Base-by-base conservation (phyloP, 169 alveolate genomes). In the Plasmodium gallinaceum region DNA sequence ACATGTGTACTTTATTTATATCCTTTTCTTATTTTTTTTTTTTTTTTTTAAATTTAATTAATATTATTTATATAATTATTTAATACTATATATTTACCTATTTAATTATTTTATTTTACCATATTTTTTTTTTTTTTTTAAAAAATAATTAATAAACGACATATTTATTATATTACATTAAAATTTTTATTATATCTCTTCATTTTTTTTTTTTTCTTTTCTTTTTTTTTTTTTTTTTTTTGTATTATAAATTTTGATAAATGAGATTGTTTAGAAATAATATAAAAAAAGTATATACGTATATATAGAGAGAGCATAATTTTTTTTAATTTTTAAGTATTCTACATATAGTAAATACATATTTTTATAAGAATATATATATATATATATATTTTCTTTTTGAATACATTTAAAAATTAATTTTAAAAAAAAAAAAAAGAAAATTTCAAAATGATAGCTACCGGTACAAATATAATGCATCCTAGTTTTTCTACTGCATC, bases 401-500 rank as follows among this genome's bases (percentile, higher is more conserved):
- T 32, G 39, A 32, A 32, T 4, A 32, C 4, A 32, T 32, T 32
- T 32, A 32, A 32, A 32, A 32, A 54, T 54, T 4, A 12, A 54
- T 54, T 54, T 51, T n/a, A 6, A 1, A 18, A 16, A 18, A 54
- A 16, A 54, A 54, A 54, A 54, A 2, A 3, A 18, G 7, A 18
- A 54, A 18, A 18, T 16, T 66, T 66, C 16, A 83, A 83, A 60
- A 83, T 83, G 91, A 58, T 83, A 37, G 91, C 91, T 32, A 83
- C 80, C n/a, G 83, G 91, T n/a, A 83, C 91, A 18, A 83, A 83
- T 58, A 83, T 83, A n/a, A 83, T 83, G 80, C 91, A 68, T 83
- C 91, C 91, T 4, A 83, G 91, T 51, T 92, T 88, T 76, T 80
- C 89, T 43, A 96, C 97, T 12, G 98, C 99, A 14, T 96, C 98